Evolutionary conservation across 208 protist genomes (phyloP).

Genomic region (Herpetomonas samuelpessoai): DNA sequence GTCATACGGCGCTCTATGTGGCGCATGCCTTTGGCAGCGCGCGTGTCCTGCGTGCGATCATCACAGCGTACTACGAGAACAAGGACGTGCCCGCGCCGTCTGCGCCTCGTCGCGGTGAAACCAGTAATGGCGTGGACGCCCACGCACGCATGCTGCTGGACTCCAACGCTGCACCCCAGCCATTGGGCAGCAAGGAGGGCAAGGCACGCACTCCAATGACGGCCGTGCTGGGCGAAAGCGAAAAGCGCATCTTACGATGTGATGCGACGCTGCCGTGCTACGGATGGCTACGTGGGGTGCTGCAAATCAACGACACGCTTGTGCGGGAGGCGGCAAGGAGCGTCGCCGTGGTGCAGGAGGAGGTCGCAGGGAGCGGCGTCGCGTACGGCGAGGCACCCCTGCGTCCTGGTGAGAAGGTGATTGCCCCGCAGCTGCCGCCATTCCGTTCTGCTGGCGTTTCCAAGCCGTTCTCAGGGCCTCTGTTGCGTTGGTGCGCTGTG

Average conservation of each 20-base stretch:
- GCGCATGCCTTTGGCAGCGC: constrained; percentile 64
- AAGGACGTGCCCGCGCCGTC: constrained; percentile 10
- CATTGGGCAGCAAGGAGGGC: no score
- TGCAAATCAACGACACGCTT: constrained; percentile 47
- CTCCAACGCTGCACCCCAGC: neutral
- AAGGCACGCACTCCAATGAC: neutral
- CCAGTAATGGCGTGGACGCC: neutral
- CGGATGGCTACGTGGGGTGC: constrained; percentile 62
- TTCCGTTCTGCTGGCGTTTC: constrained; percentile 11
- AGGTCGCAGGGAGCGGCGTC: constrained; percentile 7
- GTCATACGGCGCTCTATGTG: constrained; percentile 62
- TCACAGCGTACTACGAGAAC: constrained; percentile 23
- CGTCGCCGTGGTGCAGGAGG: constrained; percentile 18
- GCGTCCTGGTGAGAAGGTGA: constrained; percentile 29
- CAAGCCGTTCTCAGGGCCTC: neutral
- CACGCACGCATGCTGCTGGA: neutral
- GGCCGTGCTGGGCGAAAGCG: neutral
- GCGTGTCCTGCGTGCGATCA: constrained; percentile 39
- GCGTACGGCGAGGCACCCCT: constrained; percentile 8
- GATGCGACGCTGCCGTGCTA: constrained; percentile 45
- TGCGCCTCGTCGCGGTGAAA: constrained; percentile 1
- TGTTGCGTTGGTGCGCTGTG: constrained; percentile 70
- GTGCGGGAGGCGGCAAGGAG: constrained; percentile 19
- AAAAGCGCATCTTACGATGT: constrained; percentile 37
- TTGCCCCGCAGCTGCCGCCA: constrained; percentile 14